Conservation (phyloP, 1,139 yeast genomes). For the Blastobotrys serpentis region DNA sequence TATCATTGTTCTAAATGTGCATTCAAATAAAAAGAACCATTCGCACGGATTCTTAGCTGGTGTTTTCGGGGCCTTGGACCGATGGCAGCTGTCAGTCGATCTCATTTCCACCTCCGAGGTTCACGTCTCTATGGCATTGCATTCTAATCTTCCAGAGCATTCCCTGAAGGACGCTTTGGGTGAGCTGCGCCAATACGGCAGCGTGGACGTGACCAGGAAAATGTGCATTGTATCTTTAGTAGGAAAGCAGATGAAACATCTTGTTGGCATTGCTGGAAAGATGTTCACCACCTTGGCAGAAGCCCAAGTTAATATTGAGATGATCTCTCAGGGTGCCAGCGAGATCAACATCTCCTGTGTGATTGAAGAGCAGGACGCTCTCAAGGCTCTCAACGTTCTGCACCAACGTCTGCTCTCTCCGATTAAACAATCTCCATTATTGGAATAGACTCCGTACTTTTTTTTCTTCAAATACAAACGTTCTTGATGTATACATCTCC, state of each 20-base stretch:
- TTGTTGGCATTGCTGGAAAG: conserved; percentile 94
- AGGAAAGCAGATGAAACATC: conserved; percentile 95
- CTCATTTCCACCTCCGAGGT: conserved; percentile 96
- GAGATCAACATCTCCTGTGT: conserved; percentile 97
- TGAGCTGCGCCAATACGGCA: conserved; percentile 77
- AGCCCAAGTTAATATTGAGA: conserved; percentile 88
- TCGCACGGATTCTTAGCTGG: conserved; percentile 95
- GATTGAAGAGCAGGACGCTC: conserved; percentile 75
- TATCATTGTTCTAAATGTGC: conserved; percentile 87
- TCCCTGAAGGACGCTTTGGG: conserved; percentile 64
- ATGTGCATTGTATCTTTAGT: conserved; percentile 92
- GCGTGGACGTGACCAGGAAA: conserved; percentile 81
- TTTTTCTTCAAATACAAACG: too few species aligned
- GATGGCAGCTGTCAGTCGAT: conserved; percentile 84
- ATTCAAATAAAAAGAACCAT: conserved; percentile 87
- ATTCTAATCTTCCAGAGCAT: conserved; percentile 62
- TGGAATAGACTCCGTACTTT: conserved; percentile 2
- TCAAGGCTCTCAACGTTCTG: conserved; percentile 81
- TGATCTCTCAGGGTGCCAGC: conserved; percentile 98
- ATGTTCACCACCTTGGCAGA: conserved; percentile 95
- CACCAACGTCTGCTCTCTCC: conserved; percentile 65
- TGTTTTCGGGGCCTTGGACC: conserved; percentile 83
- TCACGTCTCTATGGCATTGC: conserved; percentile 96
- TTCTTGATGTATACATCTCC: too few species aligned
- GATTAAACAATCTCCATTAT: conserved; percentile 14